phyloP scores from a whole-genome alignment of 805 yeast genomes.

The Komagataella mondaviorum region DNA sequence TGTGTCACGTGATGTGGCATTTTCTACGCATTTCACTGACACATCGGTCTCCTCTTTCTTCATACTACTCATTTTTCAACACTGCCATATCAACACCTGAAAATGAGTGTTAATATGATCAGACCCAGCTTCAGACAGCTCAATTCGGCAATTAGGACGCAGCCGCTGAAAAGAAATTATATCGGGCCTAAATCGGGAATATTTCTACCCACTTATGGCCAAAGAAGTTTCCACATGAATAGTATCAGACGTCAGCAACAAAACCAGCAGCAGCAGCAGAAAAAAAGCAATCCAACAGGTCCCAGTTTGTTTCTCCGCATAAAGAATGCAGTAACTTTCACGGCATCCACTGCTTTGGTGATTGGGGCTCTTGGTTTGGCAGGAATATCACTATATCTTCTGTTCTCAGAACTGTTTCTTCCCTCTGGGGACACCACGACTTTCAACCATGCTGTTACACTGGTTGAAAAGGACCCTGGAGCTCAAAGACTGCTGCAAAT shows the following conservation, averaged over 20 bases:
- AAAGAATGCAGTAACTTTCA: slow-evolving; percentile 45
- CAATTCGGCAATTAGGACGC: not conserved
- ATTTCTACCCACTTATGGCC: not conserved
- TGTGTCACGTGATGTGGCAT: not conserved
- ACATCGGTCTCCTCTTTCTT: not conserved
- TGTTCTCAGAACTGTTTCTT: slow-evolving; percentile 66
- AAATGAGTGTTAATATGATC: not conserved
- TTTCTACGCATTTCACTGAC: not conserved
- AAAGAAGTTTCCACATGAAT: not conserved
- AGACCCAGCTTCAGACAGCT: not conserved
- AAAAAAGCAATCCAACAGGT: slow-evolving; percentile 1
- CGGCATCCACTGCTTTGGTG: slow-evolving; percentile 47
- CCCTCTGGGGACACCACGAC: slow-evolving; percentile 90
- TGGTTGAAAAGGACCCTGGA: slow-evolving; percentile 54
- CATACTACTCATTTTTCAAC: not conserved
- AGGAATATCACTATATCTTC: slow-evolving; percentile 54
- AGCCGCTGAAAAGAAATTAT: not conserved
- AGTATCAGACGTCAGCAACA: not conserved
- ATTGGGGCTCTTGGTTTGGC: slow-evolving; percentile 61
- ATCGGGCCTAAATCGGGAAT: not conserved
- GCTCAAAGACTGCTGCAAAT: slow-evolving; percentile 47
- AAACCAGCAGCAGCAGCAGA: not conserved
- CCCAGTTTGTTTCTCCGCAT: slow-evolving; percentile 11
- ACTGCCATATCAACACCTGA: not conserved
- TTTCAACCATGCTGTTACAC: slow-evolving; percentile 72